Percentiles rank a stretch among this genome's conserved stretches.
Evolutionary conservation across 805 yeast species (phyloP).

Genomic region (Kazachstania taianensis): DNA sequence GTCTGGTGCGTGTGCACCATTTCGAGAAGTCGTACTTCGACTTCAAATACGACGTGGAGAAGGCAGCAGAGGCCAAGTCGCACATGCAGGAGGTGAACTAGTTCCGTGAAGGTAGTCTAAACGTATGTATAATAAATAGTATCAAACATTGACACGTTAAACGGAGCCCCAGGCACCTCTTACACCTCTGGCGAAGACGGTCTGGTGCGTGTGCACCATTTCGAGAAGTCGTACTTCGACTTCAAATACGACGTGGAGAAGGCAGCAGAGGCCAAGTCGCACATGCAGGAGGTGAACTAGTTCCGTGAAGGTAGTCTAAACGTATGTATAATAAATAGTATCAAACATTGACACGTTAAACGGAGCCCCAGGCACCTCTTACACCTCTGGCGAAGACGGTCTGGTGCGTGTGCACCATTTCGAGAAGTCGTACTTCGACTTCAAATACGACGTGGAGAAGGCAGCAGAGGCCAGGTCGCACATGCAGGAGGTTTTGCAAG

Average conservation of each 20-base stretch:
- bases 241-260: slow-evolving; percentile 87
- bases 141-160: too few relatives aligned
- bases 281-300: slow-evolving; percentile 20
- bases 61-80: slow-evolving; percentile 48
- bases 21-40: slow-evolving; percentile 91
- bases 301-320: neutral
- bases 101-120: neutral
- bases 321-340: neutral
- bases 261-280: slow-evolving; percentile 45
- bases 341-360: too few relatives aligned
- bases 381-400: slow-evolving; percentile 98
- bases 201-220: slow-evolving; percentile 84
- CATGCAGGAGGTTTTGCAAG: slow-evolving; percentile 23
- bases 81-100: slow-evolving; percentile 22
- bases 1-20: slow-evolving; percentile 86
- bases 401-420: slow-evolving; percentile 87
- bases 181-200: slow-evolving; percentile 99
- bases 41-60: slow-evolving; percentile 85
- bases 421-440: slow-evolving; percentile 87
- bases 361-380: slow-evolving; percentile 85
- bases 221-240: slow-evolving; percentile 86
- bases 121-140: neutral
- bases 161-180: slow-evolving; percentile 82
- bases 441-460: slow-evolving; percentile 84
- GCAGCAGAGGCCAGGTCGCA: slow-evolving; percentile 45